Conservation (phyloP, 805 yeast species). For the Ogataea salicorniae region DNA sequence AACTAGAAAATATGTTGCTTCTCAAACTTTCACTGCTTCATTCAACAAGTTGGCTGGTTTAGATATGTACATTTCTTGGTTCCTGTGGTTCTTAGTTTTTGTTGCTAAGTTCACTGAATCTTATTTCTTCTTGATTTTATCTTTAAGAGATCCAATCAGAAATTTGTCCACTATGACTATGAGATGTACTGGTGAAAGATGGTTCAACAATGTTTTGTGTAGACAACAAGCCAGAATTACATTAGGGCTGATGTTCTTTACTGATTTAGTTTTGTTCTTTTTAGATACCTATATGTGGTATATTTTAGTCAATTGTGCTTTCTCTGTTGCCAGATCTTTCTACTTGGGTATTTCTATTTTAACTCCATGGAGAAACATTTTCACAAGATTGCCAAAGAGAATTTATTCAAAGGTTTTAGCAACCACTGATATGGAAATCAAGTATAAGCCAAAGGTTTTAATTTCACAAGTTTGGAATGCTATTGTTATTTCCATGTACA, state of each 20-base stretch:
- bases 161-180: conserved; percentile 74
- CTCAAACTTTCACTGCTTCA: conserved; percentile 93
- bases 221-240: conserved; percentile 82
- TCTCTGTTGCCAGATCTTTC: conserved; percentile 96
- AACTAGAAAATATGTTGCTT: conserved; percentile 84
- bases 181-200: conserved; percentile 95
- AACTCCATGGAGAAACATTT: conserved; percentile 99
- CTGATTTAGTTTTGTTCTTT: conserved; percentile 93
- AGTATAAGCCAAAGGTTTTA: conserved; percentile 96
- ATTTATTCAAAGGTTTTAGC: conserved; percentile 96
- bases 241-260: conserved; percentile 86
- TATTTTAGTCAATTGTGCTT: conserved; percentile 88
- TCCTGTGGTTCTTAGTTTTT: conserved; percentile 86
- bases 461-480: conserved; percentile 99
- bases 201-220: conserved; percentile 78
- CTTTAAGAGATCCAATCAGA: conserved; percentile 93
- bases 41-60: conserved; percentile 76
- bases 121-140: conserved; percentile 82
- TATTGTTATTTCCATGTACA: conserved; percentile 97
- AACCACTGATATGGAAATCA: conserved; percentile 98
- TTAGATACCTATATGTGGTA: conserved; percentile 99
- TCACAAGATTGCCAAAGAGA: conserved; percentile 97
- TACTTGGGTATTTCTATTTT: conserved; percentile 97
- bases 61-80: conserved; percentile 94
- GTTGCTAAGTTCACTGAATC: conserved; percentile 88